phyloP scores from a whole-genome alignment of 2,329 filamentous ascomycete species.

The Ascomycota sp. region DNA sequence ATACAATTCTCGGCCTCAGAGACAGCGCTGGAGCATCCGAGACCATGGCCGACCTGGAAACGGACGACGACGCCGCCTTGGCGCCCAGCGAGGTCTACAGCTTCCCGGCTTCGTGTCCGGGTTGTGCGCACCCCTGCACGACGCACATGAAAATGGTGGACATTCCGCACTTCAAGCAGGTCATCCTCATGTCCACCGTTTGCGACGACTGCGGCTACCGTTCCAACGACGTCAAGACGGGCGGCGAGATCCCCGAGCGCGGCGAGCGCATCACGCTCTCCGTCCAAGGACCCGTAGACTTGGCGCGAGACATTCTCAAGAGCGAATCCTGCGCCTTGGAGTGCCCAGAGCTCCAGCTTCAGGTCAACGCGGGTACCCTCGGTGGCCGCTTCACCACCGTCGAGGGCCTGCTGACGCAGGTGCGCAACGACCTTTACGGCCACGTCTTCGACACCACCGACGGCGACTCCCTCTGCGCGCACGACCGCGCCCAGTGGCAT shows the following conservation, averaged over 20 bases:
- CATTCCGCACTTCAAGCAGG: constrained; percentile 94
- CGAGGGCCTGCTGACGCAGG: constrained; percentile 80
- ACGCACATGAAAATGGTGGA: constrained; percentile 99
- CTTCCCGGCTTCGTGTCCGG: constrained; percentile 81
- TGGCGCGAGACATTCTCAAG: constrained; percentile 87
- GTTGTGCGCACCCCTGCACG: constrained; percentile 65
- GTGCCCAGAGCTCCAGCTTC: constrained; percentile 71
- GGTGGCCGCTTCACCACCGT: constrained; percentile 94
- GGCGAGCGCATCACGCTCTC: constrained; percentile 66
- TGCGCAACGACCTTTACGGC: constrained; percentile 69
- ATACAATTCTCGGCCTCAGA: constrained; percentile 61
- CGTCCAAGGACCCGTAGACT: constrained; percentile 49
- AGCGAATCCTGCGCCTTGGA: constrained; percentile 76
- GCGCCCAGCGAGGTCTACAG: constrained; percentile 82
- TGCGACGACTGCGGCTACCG: constrained; percentile 87
- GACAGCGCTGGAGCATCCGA: constrained; percentile 34
- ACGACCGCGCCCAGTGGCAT: constrained; percentile 54
- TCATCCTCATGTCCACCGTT: constrained; percentile 84
- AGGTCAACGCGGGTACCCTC: constrained; percentile 81
- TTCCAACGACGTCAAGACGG: constrained; percentile 94
- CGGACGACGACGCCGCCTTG: constrained; percentile 58
- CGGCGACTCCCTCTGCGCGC: constrained; percentile 57
- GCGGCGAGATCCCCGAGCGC: constrained; percentile 71
- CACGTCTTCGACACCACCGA: constrained; percentile 66
- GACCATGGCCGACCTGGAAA: constrained; percentile 29